Evolutionary conservation across 148 eudicot species (phyloP), one percentile per base, ranked within the genome.

Genomic region (Fallopia convolvulus): DNA sequence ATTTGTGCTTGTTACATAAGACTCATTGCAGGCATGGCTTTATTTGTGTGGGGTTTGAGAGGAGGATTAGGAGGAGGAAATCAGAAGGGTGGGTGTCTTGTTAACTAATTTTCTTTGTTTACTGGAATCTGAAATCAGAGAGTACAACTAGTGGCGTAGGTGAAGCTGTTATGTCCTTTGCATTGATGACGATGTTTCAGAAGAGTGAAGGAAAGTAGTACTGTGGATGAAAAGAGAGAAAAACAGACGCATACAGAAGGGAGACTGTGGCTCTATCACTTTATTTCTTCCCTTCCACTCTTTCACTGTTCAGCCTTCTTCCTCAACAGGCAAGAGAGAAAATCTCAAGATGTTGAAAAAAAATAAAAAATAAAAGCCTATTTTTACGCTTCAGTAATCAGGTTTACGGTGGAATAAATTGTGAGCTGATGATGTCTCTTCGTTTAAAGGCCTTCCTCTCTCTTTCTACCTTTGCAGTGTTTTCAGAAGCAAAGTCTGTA

Each of bases 111-210:
- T 48, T 10, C 14, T 11, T 55, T 55, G 61, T 50, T 50, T 50
- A 50, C 47, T 79, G 33, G 49, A 14, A 72, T 70, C 20, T 13
- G 70, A 78, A 33, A 36, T 41, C 41, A 33, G 46, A 70, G 73
- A 70, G 47, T 75, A 80, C 68, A 65, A 41, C 47, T 44, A n/a
- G 58, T 21, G 66, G 76, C 52, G 65, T 14, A 61, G 76, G 75
- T 50, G 66, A 63, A 76, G 79, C 77, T 70, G 65, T 77, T 72
- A 76, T 81, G 86, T 87, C 84, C 86, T 88, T 81, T 75, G 94
- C 90, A 88, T 88, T 90, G 89, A 93, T 91, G 93, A 89, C 74
- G 85, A 87, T 87, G 86, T 84, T 47, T 76, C 88, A 86, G 85
- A 61, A 61, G 68, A 4, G 58, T 26, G 68, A 32, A 63, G 76